These are phyloP conservation scores for Botrytis elliptica DNA, from an alignment of 2,329 filamentous ascomycete genomes.

Conservation along the genomic window DNA sequence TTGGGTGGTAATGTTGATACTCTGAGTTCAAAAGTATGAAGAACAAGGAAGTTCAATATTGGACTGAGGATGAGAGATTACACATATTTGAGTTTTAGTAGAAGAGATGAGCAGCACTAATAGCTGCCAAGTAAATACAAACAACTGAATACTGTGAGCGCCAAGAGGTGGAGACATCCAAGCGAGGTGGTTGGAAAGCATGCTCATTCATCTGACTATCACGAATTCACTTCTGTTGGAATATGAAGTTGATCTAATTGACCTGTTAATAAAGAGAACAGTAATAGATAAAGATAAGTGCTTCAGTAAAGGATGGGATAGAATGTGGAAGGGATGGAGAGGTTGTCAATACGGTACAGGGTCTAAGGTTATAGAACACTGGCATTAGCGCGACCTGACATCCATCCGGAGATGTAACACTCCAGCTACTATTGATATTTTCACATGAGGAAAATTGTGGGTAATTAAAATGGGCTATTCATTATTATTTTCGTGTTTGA, in stretches of 20 bases:
- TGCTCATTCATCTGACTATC: neutral
- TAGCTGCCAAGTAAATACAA: rapidly evolving
- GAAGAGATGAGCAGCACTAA: rapidly evolving
- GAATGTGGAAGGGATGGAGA: neutral
- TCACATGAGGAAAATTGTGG: rapidly evolving
- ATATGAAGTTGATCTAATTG: no score
- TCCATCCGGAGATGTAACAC: neutral
- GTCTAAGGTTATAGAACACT: neutral
- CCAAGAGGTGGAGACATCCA: neutral
- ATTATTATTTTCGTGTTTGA: neutral
- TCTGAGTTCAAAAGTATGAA: neutral
- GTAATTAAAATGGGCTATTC: rapidly evolving
- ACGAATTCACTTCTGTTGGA: neutral
- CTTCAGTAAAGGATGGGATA: rapidly evolving
- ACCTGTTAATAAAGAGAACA: no score
- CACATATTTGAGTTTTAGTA: no score
- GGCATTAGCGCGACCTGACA: neutral
- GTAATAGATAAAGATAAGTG: neutral
- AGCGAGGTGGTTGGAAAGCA: neutral
- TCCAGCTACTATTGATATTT: neutral
- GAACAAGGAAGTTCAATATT: neutral
- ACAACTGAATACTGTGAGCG: neutral
- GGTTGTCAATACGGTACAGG: neutral
- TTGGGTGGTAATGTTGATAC: neutral
- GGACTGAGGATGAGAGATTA: rapidly evolving